Base-by-base conservation (phyloP, 2,329 filamentous ascomycete species). In the Trichophyton rubrum region DNA sequence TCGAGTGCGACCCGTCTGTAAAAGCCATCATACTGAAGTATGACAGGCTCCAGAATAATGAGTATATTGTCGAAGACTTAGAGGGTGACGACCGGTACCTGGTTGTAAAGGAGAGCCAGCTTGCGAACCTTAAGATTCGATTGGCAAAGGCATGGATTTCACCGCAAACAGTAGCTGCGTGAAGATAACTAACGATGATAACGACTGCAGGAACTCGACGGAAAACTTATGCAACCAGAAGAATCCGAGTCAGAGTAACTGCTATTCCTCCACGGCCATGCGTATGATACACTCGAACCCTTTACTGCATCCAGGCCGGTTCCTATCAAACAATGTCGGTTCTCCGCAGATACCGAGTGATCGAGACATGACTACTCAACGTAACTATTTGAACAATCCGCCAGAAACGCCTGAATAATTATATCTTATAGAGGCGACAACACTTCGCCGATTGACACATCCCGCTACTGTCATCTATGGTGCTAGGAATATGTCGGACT, bases 21-120 rank as follows among this genome's bases (percentile, higher is more conserved):
- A 78, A 78, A 66, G 74, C 76, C 47, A 77, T 78, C 65, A 77
- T 78, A 60, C 68, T 77, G 30, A 78, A 77, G 57, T 77, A 77
- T 65, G 76, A 78, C 62, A 73, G 76, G 63, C 49, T 53, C 6
- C 74, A 76, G 59, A 66, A 70, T 56, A 75, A 77, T 61, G 75
- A 78, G 65, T 78, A 77, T 62, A 76, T 78, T 40, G 74, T 78
- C 56, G 76, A 78, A 61, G 76, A 78, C 56, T 64, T 78, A 5
- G 76, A 78, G 59, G 49, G 49, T n/a, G 76, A 77, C 64, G 73
- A 77, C 59, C 70, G 73, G 8, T 74, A 74, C 45, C 65, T 78
- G 1, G 75, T 78, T 0, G 74, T 78, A 59, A 78, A 78, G 60
- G 76, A 78, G 62, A 77, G 71, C 60, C 75, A 78, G 65, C 65